Evolutionary conservation across 805 yeast species (phyloP).

Genomic region (Cyberlindnera samutprakarnensis): DNA sequence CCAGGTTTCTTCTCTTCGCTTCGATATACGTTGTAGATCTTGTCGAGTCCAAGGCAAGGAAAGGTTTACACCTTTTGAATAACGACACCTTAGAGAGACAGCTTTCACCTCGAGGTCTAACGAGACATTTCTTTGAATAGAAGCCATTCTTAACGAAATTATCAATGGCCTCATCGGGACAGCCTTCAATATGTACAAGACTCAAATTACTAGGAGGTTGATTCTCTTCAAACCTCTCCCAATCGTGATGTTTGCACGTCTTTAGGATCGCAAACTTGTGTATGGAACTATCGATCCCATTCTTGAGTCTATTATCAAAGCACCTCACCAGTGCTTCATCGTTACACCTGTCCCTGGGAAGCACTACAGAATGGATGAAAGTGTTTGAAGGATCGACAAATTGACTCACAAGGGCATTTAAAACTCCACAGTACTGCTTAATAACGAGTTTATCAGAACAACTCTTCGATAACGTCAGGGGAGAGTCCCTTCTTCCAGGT

Average conservation of each 20-base stretch:
- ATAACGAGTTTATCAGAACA: constrained; percentile 80
- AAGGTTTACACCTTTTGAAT: constrained; percentile 14
- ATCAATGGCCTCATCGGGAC: constrained; percentile 29
- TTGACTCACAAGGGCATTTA: constrained; percentile 36
- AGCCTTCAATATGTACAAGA: constrained; percentile 21
- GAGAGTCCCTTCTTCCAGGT: constrained; percentile 85
- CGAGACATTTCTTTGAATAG: constrained; percentile 34
- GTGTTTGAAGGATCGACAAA: constrained; percentile 27
- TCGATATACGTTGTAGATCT: constrained; percentile 24
- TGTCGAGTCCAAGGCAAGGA: constrained; percentile 9
- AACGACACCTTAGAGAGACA: constrained; percentile 24
- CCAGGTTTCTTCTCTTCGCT: constrained; percentile 21
- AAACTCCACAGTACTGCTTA: constrained; percentile 50
- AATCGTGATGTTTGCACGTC: constrained; percentile 9
- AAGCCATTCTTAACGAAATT: constrained; percentile 60
- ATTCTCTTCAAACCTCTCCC: constrained; percentile 4
- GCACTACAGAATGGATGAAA: constrained; percentile 41
- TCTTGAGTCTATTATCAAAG: constrained; percentile 10
- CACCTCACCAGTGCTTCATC: constrained; percentile 10
- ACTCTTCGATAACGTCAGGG: constrained; percentile 66
- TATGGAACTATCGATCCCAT: not conserved
- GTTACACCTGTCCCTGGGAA: constrained; percentile 30
- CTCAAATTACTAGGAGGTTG: constrained; percentile 21
- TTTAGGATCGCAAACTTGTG: constrained; percentile 1
- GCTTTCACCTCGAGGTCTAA: constrained; percentile 38